Evolutionary conservation across 768 basidiomycete genomes (phyloP), one percentile per base, ranked within the genome.

Genomic region (Pholiota microspora): DNA sequence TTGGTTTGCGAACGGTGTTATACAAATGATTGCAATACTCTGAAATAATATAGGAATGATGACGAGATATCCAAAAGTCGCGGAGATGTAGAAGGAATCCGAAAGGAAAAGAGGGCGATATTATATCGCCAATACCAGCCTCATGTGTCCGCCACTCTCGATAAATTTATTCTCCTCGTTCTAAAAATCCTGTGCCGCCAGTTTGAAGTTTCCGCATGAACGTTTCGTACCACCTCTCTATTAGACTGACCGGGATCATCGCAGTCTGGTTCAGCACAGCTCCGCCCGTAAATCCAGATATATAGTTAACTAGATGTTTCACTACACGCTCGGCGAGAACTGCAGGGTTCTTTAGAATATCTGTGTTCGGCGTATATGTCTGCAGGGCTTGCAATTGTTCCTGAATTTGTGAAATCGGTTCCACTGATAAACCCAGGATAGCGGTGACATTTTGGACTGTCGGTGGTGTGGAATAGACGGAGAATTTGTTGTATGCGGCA

Each of bases 361-460:
- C 62, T 36, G 12, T 60, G 46, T 45, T 65, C 66, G 12, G 62
- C 64, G 31, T 63, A 47, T 35, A 64, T 59, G 7, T 67, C 69
- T 1, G 80, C 79, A 84, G 71, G 4, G 68, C 58, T 13, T 77
- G 73, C 28, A 89, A 68, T 59, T 94, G 85, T 0, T 75, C 65
- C 35, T 80, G 73, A 50, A 94, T 85, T 21, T 78, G 69, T 0
- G 74, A 59, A 7, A 94, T 73, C 6, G 91, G 89, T 69, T 94
- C 92, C 67, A 94, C 80, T 10, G 91, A 77, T 53, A 95, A 73
- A 1, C 93, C 93, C 6, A 94, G 81, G 53, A 88, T 78, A 23
- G 89, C 89, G 0, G 83, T 86, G 25, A 88, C 82, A 42, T 81
- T 82, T 57, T 68, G 62, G 71, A 73, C 38, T 75, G 71, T 29